phyloP scores from a whole-genome alignment of 129 eudicot species.

The Lactuca saligna region DNA sequence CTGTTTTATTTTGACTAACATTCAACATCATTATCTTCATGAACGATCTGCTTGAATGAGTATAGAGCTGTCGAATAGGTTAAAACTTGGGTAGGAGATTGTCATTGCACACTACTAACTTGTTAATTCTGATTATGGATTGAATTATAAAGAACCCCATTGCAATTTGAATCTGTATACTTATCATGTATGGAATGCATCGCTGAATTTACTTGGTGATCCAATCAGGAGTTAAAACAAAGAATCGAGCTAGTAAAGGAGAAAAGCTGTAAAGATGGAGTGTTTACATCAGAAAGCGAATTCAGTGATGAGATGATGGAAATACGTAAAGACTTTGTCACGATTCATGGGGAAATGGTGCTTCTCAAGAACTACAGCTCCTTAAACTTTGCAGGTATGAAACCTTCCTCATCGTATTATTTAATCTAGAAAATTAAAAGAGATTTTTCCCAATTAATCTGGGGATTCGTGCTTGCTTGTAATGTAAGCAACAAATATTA shows the following conservation, averaged over 20 bases:
- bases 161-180: neutral
- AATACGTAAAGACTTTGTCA: slow-evolving; percentile 71
- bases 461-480: neutral
- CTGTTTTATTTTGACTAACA: neutral
- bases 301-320: slow-evolving; percentile 63
- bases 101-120: neutral
- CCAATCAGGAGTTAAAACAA: slow-evolving; percentile 72
- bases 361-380: slow-evolving; percentile 93
- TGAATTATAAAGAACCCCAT: neutral
- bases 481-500: neutral
- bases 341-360: slow-evolving; percentile 93
- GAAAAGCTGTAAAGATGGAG: slow-evolving; percentile 48
- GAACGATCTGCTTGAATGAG: neutral
- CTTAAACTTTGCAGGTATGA: slow-evolving; percentile 87
- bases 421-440: slow-evolving; percentile 7
- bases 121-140: slow-evolving; percentile 1
- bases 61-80: neutral
- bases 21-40: slow-evolving; percentile 10
- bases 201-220: slow-evolving; percentile 44
- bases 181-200: slow-evolving; percentile 7
- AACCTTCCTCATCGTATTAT: neutral
- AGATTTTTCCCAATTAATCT: slow-evolving; percentile 12
- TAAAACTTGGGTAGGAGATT: neutral
- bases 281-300: slow-evolving; percentile 56
- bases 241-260: slow-evolving; percentile 64